Evolutionary conservation across 371 early-diverging fungal genomes (phyloP).

Genomic region (Zychaea mexicana): DNA sequence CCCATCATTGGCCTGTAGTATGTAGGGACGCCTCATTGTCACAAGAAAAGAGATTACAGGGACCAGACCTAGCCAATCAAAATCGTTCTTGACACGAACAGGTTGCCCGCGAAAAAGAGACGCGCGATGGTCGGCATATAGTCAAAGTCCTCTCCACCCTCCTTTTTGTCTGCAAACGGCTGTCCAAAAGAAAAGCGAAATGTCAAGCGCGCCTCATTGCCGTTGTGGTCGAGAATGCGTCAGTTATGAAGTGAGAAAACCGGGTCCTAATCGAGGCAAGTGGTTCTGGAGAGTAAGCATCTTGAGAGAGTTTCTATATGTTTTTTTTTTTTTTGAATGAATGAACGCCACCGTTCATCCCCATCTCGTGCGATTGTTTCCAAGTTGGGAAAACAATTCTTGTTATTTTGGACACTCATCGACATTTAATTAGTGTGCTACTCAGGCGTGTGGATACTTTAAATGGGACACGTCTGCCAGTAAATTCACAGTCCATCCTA

Average conservation of each 20-base stretch:
- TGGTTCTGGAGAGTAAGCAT: conserved; percentile 38
- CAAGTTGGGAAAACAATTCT: background rate
- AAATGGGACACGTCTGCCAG: conserved; percentile 40
- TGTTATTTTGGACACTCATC: background rate
- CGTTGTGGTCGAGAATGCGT: conserved; percentile 4
- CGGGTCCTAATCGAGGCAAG: conserved; percentile 28
- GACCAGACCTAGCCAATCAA: too few species aligned
- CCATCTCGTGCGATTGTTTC: too few species aligned
- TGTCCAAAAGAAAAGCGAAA: too few species aligned
- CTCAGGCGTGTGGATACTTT: conserved; percentile 29
- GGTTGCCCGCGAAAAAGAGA: too few species aligned
- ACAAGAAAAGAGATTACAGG: too few species aligned
- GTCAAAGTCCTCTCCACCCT: background rate
- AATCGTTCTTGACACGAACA: too few species aligned
- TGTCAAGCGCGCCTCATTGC: conserved; percentile 1
- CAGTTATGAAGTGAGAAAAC: conserved; percentile 5
- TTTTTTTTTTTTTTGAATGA: background rate
- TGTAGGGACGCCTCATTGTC: too few species aligned
- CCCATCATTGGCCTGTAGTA: too few species aligned
- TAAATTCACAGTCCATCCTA: conserved; percentile 20
- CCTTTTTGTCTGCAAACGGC: background rate
- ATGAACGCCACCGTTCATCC: too few species aligned
- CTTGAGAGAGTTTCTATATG: background rate
- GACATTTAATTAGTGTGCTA: conserved; percentile 27
- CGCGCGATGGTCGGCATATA: too few species aligned